Percentiles rank a stretch among this genome's conserved stretches.
phyloP scores from a whole-genome alignment of 306 rosid genomes.

The Malus sylvestris region DNA sequence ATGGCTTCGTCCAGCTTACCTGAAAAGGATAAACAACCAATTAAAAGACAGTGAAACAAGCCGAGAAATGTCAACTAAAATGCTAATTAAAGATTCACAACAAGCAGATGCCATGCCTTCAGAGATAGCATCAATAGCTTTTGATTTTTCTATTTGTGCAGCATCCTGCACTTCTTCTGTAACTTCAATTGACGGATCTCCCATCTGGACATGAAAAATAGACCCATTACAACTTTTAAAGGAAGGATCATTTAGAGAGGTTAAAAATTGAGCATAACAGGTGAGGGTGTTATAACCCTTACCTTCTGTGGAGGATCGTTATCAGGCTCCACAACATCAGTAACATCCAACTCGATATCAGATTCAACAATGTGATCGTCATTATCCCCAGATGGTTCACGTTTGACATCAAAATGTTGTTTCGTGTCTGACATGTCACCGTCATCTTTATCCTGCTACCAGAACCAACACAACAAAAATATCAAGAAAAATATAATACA shows the following conservation, averaged over 20 bases:
- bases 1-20: slow-evolving; percentile 64
- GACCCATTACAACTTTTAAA: not conserved
- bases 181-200: slow-evolving; percentile 49
- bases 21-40: slow-evolving; percentile 22
- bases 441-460: slow-evolving; percentile 38
- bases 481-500: not conserved
- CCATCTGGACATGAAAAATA: slow-evolving; percentile 49
- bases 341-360: slow-evolving; percentile 61
- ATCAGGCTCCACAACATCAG: slow-evolving; percentile 62
- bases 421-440: slow-evolving; percentile 14
- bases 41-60: not conserved
- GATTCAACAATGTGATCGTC: slow-evolving; percentile 55
- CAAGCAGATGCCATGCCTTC: slow-evolving; percentile 38
- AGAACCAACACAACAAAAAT: not conserved
- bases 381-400: slow-evolving; percentile 16
- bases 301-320: slow-evolving; percentile 76
- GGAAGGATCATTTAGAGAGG: not conserved
- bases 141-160: slow-evolving; percentile 54
- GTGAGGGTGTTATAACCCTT: not conserved
- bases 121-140: slow-evolving; percentile 47
- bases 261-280: not conserved
- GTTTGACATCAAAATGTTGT: slow-evolving; percentile 20
- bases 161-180: slow-evolving; percentile 60
- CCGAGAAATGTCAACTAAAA: slow-evolving; percentile 4
- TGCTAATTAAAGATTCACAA: not conserved